Evolutionary conservation across 768 basidiomycete species (phyloP), one percentile per base, ranked within the genome.

Genomic region (Xanthoconium purpureum): DNA sequence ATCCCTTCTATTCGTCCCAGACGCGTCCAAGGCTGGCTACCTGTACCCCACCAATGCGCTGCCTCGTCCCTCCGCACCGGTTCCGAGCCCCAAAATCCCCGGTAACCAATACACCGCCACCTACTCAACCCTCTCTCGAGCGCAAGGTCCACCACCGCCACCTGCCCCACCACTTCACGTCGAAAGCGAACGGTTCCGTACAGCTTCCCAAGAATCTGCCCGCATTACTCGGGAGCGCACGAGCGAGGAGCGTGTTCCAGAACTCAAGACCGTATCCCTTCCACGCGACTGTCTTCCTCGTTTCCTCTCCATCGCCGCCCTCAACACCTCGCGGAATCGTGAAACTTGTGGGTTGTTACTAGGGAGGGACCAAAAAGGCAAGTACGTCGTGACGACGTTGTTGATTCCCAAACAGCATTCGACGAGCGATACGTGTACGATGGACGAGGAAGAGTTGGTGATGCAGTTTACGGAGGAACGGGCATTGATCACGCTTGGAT

Each of bases 351-450:
- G 91, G 36, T 64, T 96, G 51, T 70, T 97, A 42, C 72, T 95
- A 8, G 94, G 93, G n/a, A 85, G 78, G 68, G 75, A 77, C 55
- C 69, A 74, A 53, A 83, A 82, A 30, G 77, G 77, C 64, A 84
- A 81, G 68, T 92, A 74, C 63, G 71, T 82, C 3, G 89, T 94
- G n/a, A 86, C 90, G 53, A 89, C 87, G 47, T 69, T 96, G 66
- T 72, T 96, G 65, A 86, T 96, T 17, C 94, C 94, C n/a, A 89
- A 83, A 70, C 94, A 96, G 65, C 86, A 84, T 55, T 87, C 89
- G 56, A 92, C 91, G 59, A 84, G 87, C 55, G 91, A 96, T 74
- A 92, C 91, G n/a, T 96, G 94, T 70, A 85, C 86, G 33, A 95
- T 94, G 88, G 87, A 91, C 51, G 86, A 89, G 66, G 94, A 95